Evolutionary conservation across 1,284 basidiomycete species (phyloP).

Genomic region (Trichosporon sp.): DNA sequence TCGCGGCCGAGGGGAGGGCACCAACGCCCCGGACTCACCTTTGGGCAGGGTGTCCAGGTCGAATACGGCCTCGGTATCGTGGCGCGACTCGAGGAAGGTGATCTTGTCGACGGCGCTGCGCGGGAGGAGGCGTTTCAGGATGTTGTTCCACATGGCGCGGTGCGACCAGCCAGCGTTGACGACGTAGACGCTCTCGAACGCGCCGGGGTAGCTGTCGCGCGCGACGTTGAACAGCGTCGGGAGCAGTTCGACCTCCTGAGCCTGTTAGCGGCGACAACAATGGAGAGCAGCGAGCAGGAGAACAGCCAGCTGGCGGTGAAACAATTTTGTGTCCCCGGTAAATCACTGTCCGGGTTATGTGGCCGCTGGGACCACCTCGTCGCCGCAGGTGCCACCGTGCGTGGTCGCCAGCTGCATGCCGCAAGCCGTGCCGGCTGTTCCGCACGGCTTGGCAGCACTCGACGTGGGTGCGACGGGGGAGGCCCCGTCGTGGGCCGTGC

Average conservation of each 20-base stretch:
- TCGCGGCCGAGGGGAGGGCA: not conserved
- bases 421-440: too few relatives aligned
- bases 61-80: slow-evolving; percentile 32
- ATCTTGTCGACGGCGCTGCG: slow-evolving; percentile 52
- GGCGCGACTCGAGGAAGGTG: slow-evolving; percentile 42
- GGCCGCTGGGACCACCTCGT: not conserved
- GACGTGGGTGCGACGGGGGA: too few relatives aligned
- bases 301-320: not conserved
- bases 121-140: slow-evolving; percentile 52
- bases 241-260: slow-evolving; percentile 48
- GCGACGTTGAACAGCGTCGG: slow-evolving; percentile 43
- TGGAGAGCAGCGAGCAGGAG: not conserved
- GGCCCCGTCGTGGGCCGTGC: too few relatives aligned
- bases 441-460: not conserved
- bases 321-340: not conserved
- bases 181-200: slow-evolving; percentile 49
- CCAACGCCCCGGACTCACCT: slow-evolving; percentile 24
- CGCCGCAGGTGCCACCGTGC: not conserved
- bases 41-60: slow-evolving; percentile 34
- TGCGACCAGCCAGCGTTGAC: slow-evolving; percentile 55
- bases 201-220: slow-evolving; percentile 47
- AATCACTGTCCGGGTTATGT: not conserved
- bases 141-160: slow-evolving; percentile 51
- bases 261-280: slow-evolving; percentile 5
- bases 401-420: not conserved